Conservation (phyloP, 768 basidiomycete species). For the Rhizopogon vesiculosus region DNA sequence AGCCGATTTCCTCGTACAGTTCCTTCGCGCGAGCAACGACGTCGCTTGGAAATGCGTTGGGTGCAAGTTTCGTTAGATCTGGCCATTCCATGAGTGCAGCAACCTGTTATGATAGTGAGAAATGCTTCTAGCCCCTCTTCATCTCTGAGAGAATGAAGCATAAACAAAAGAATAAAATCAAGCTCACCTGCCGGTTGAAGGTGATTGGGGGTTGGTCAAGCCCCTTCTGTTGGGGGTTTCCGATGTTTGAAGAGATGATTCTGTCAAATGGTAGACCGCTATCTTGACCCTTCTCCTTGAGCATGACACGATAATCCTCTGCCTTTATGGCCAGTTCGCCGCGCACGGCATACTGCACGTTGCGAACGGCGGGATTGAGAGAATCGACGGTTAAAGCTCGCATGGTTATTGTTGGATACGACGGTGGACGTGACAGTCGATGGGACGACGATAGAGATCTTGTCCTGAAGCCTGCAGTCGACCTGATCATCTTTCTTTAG, state of each 20-base stretch:
- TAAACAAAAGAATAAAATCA: neutral
- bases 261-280: constrained; percentile 77
- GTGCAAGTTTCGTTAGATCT: constrained; percentile 70
- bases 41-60: constrained; percentile 78
- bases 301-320: constrained; percentile 69
- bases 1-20: constrained; percentile 82
- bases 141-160: neutral
- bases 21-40: constrained; percentile 79
- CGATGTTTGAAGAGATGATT: constrained; percentile 94
- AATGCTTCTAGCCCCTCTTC: neutral
- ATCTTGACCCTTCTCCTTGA: constrained; percentile 44
- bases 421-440: neutral
- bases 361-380: constrained; percentile 80
- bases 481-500: constrained; percentile 3
- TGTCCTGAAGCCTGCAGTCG: neutral
- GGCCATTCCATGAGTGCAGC: constrained; percentile 93
- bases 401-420: constrained; percentile 31
- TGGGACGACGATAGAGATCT: constrained; percentile 6
- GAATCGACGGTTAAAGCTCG: constrained; percentile 58
- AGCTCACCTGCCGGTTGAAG: constrained; percentile 80
- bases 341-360: constrained; percentile 95
- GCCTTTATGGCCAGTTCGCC: constrained; percentile 96
- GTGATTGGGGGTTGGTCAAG: constrained; percentile 92
- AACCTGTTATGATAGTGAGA: constrained; percentile 43
- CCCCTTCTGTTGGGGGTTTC: constrained; percentile 95